Conservation (phyloP, 495 filamentous ascomycete genomes). For the Podospora anserina region DNA sequence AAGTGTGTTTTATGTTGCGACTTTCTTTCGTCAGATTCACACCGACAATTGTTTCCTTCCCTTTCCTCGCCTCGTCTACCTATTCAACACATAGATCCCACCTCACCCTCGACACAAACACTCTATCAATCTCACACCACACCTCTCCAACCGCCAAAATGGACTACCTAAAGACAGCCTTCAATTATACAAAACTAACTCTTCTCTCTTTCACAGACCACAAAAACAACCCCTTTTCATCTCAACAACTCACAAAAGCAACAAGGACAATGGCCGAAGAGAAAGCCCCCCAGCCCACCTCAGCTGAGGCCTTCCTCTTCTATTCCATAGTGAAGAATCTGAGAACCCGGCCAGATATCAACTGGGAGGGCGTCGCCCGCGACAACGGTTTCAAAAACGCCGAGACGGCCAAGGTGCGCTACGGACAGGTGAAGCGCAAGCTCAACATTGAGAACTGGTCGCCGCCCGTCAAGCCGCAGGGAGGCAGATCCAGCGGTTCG, state of each 20-base stretch:
- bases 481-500: background rate
- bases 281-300: background rate
- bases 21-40: background rate
- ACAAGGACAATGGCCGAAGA: background rate
- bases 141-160: background rate
- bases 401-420: constrained; percentile 29
- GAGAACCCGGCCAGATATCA: constrained; percentile 21
- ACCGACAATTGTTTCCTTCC: no score
- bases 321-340: background rate
- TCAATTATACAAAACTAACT: background rate
- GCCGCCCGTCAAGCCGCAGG: background rate
- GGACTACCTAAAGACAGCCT: background rate
- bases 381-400: constrained; percentile 23
- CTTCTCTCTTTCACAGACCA: background rate
- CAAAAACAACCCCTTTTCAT: background rate
- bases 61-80: no score
- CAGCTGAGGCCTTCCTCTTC: background rate
- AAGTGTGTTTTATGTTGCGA: background rate
- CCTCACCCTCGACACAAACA: no score
- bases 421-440: constrained; percentile 32
- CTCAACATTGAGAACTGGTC: constrained; percentile 22
- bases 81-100: no score
- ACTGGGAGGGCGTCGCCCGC: constrained; percentile 22
- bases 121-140: no score
- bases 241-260: background rate